Percentiles rank a stretch among this genome's conserved stretches.
Conservation (phyloP, 805 yeast species). For the Jamesozyma rosinii region DNA sequence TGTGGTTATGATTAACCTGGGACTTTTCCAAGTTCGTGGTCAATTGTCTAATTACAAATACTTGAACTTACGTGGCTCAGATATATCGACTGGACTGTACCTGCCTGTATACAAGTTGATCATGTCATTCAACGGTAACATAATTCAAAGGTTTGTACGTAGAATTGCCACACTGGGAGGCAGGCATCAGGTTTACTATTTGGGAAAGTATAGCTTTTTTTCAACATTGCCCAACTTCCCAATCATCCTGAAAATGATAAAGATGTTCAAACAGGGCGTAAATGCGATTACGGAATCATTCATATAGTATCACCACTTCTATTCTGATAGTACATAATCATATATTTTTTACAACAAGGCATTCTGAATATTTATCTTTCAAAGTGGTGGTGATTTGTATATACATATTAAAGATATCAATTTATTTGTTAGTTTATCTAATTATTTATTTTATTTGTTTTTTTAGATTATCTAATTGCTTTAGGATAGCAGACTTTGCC, state of each 20-base stretch:
- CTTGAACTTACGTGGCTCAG: conserved; percentile 18
- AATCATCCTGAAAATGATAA: neutral
- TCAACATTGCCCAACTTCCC: conserved; percentile 6
- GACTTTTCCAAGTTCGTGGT: conserved; percentile 24
- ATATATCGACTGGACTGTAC: conserved; percentile 18
- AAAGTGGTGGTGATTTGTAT: too few species aligned
- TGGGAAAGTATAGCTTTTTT: conserved; percentile 18
- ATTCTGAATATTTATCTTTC: too few species aligned
- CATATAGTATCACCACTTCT: too few species aligned
- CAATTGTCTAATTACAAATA: conserved; percentile 29
- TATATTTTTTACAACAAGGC: too few species aligned
- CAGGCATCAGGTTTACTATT: conserved; percentile 8
- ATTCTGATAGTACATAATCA: too few species aligned
- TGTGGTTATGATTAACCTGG: conserved; percentile 21
- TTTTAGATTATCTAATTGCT: conserved; percentile 46
- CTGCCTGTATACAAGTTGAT: conserved; percentile 24
- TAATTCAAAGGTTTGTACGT: conserved; percentile 8
- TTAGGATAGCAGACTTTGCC: conserved; percentile 77
- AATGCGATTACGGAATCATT: too few species aligned
- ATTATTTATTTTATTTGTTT: conserved; percentile 16
- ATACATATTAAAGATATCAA: too few species aligned
- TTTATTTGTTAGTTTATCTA: too few species aligned
- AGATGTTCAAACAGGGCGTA: neutral
- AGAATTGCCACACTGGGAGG: conserved; percentile 13
- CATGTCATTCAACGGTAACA: conserved; percentile 16